Conservation (phyloP, 1,139 yeast genomes). For the Blastobotrys persicus region DNA sequence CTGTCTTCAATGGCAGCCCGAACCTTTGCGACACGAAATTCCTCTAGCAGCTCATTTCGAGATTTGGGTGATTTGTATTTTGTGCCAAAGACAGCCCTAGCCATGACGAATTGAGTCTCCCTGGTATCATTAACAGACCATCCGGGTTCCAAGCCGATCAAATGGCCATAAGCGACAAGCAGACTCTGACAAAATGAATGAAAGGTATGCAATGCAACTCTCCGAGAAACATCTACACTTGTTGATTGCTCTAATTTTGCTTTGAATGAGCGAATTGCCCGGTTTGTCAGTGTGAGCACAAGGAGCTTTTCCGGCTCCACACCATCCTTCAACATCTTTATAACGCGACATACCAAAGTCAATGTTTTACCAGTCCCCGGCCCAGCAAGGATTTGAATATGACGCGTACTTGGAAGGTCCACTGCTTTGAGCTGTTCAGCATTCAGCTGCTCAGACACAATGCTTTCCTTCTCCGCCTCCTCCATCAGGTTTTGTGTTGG, state of each 20-base stretch:
- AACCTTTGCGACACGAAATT: not conserved
- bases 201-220: slow-evolving; percentile 73
- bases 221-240: slow-evolving; percentile 21
- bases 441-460: slow-evolving; percentile 43
- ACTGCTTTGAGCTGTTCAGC: slow-evolving; percentile 62
- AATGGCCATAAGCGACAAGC: slow-evolving; percentile 53
- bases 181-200: slow-evolving; percentile 74
- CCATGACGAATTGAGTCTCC: slow-evolving; percentile 8
- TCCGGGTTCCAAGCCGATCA: slow-evolving; percentile 45
- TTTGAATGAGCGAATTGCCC: slow-evolving; percentile 65
- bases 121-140: slow-evolving; percentile 60
- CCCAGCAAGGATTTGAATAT: slow-evolving; percentile 81
- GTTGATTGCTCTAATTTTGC: slow-evolving; percentile 62
- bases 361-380: slow-evolving; percentile 86
- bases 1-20: not conserved
- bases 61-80: not conserved
- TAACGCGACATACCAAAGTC: slow-evolving; percentile 69
- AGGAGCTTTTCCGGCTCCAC: slow-evolving; percentile 59
- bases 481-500: not conserved
- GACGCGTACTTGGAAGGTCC: slow-evolving; percentile 48
- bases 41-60: slow-evolving; percentile 4
- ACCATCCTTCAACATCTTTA: slow-evolving; percentile 51
- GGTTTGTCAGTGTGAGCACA: slow-evolving; percentile 86
- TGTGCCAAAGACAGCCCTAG: slow-evolving; percentile 7
- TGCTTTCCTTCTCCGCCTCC: not conserved